Evolutionary conservation across 805 yeast species (phyloP).

Genomic region (Cyberlindnera xishuangbannaensis): DNA sequence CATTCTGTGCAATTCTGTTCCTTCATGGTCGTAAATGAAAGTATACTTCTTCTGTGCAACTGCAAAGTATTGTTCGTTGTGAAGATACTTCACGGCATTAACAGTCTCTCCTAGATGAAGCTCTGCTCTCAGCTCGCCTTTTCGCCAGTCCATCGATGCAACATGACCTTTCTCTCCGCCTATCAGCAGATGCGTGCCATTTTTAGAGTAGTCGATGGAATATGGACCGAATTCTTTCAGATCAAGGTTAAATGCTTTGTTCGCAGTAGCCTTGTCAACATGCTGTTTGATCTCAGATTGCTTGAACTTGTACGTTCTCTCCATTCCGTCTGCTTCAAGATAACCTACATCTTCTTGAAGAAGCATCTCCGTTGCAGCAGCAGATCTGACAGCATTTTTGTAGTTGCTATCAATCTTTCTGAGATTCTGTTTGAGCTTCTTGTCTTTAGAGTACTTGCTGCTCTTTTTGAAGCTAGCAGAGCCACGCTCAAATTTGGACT

Average conservation of each 20-base stretch:
- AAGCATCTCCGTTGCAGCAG: constrained; percentile 81
- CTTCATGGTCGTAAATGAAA: constrained; percentile 85
- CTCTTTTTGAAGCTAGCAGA: constrained; percentile 6
- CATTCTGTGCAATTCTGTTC: constrained; percentile 86
- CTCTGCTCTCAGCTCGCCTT: constrained; percentile 77
- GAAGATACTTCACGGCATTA: constrained; percentile 83
- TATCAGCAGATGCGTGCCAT: constrained; percentile 78
- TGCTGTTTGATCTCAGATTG: constrained; percentile 72
- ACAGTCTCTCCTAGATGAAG: constrained; percentile 83
- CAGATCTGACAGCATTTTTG: constrained; percentile 72
- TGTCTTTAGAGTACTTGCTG: constrained; percentile 43
- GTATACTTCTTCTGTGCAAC: constrained; percentile 95
- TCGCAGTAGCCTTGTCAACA: constrained; percentile 73
- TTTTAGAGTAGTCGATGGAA: constrained; percentile 70
- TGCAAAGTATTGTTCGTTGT: constrained; percentile 90
- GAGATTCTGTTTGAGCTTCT: constrained; percentile 57
- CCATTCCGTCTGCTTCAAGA: constrained; percentile 92
- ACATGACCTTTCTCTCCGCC: constrained; percentile 94
- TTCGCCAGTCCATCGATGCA: constrained; percentile 94
- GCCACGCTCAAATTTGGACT: constrained; percentile 29
- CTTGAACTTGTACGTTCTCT: constrained; percentile 76
- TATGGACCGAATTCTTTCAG: constrained; percentile 86
- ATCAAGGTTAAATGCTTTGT: constrained; percentile 68
- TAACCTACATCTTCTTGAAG: constrained; percentile 81
- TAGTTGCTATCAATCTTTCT: constrained; percentile 65